Conservation (phyloP, 139 green algal genomes). For the Axilococcus clingmanii region DNA sequence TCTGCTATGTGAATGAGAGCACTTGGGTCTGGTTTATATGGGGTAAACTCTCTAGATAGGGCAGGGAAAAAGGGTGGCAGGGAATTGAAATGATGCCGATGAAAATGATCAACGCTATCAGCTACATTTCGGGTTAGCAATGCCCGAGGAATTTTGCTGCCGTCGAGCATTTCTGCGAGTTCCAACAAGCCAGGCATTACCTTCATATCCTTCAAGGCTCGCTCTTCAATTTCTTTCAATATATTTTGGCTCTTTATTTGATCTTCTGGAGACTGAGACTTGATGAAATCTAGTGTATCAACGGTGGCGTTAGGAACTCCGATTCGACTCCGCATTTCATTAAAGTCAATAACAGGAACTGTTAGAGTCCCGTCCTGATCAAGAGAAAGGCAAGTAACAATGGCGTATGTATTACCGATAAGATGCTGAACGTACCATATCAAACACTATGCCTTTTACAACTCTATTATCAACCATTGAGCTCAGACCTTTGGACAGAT, state of each 20-base stretch:
- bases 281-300: conserved; percentile 23
- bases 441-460: conserved; percentile 19
- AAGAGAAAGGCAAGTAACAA: not conserved
- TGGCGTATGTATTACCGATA: not conserved
- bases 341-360: conserved; percentile 30
- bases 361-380: conserved; percentile 22
- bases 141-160: conserved; percentile 30
- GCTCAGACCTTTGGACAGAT: no score
- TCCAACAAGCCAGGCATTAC: conserved; percentile 64
- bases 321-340: conserved; percentile 16
- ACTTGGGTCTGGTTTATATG: conserved; percentile 38
- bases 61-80: conserved; percentile 55
- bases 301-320: conserved; percentile 5
- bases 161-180: conserved; percentile 50
- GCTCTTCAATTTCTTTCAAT: conserved; percentile 16
- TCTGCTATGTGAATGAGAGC: conserved; percentile 71
- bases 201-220: conserved; percentile 59
- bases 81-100: conserved; percentile 35
- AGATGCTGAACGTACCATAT: not conserved
- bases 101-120: conserved; percentile 39
- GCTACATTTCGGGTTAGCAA: conserved; percentile 65
- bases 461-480: not conserved
- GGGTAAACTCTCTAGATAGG: conserved; percentile 48
- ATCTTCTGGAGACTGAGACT: not conserved
- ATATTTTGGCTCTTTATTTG: conserved; percentile 2